Evolutionary conservation across 345 rosid species (phyloP).

Genomic region (Eutrema yunnanense): DNA sequence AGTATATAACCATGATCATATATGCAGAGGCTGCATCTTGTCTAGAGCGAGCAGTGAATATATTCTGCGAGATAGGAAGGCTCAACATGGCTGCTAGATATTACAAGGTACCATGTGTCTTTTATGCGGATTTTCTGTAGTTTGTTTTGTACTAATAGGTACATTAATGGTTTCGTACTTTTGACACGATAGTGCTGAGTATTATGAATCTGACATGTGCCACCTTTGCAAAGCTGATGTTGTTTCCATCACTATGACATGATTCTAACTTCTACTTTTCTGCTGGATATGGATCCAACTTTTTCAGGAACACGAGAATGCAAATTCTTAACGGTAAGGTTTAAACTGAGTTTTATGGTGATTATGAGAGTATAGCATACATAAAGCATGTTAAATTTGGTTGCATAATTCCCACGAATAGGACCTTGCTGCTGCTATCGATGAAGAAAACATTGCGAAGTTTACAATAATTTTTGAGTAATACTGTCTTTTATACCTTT

Average conservation of each 20-base stretch:
- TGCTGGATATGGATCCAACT: constrained; percentile 92
- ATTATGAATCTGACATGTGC: constrained; percentile 82
- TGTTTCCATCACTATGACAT: constrained; percentile 49
- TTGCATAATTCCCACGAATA: too few relatives aligned
- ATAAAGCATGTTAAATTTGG: not conserved
- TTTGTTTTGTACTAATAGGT: not conserved
- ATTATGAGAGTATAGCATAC: not conserved
- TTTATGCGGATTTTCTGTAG: not conserved
- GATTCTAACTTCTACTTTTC: constrained; percentile 16
- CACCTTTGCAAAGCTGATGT: constrained; percentile 91
- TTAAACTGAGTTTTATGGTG: not conserved
- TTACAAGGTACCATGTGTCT: constrained; percentile 53
- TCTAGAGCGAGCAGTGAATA: constrained; percentile 71
- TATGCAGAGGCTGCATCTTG: constrained; percentile 88
- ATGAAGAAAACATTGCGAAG: constrained; percentile 93
- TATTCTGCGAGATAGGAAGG: constrained; percentile 91
- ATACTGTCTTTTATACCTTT: not conserved
- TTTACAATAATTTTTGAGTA: constrained; percentile 23
- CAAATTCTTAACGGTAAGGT: constrained; percentile 57
- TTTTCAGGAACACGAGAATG: constrained; percentile 91
- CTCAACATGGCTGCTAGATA: constrained; percentile 99
- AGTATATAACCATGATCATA: not conserved
- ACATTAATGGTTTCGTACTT: not conserved
- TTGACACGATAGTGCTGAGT: constrained; percentile 76
- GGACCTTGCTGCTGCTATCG: constrained; percentile 48